phyloP scores from a whole-genome alignment of 228 moss, liverwort and hornwort species.

The Sphagnum fallax region DNA sequence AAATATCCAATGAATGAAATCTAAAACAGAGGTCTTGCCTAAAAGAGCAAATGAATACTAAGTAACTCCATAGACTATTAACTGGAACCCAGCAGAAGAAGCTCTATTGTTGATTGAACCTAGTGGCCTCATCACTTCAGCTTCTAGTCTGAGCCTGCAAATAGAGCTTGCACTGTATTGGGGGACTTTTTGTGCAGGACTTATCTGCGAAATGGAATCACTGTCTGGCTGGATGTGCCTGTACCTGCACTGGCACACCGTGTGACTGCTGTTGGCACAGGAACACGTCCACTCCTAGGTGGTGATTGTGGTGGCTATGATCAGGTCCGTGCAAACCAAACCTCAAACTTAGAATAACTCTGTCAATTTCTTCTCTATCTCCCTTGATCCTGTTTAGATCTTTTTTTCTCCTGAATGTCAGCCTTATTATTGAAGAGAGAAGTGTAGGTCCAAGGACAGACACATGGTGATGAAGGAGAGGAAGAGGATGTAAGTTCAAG shows the following conservation, averaged over 20 bases:
- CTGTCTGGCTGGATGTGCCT: slow-evolving; percentile 93
- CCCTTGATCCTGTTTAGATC: not conserved
- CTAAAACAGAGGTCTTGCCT: no score
- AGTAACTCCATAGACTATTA: no score
- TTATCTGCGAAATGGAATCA: slow-evolving; percentile 59
- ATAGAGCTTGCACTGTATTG: no score
- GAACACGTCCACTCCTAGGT: slow-evolving; percentile 73
- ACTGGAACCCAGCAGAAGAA: no score
- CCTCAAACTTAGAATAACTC: no score
- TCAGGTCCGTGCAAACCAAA: slow-evolving; percentile 12
- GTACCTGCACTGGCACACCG: slow-evolving; percentile 67
- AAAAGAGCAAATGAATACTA: no score
- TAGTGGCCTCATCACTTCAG: no score
- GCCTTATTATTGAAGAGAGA: not conserved
- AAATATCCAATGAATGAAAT: no score
- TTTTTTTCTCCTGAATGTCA: not conserved
- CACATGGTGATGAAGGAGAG: not conserved
- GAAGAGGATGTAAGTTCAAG: no score
- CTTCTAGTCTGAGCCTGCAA: no score
- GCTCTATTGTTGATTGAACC: no score
- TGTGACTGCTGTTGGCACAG: slow-evolving; percentile 65
- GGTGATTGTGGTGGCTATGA: slow-evolving; percentile 26
- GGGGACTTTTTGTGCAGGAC: slow-evolving; percentile 27
- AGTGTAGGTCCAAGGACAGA: not conserved
- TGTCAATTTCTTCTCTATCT: not conserved